phyloP scores from a whole-genome alignment of 495 filamentous ascomycete genomes.

The Coniosporium apollinis region DNA sequence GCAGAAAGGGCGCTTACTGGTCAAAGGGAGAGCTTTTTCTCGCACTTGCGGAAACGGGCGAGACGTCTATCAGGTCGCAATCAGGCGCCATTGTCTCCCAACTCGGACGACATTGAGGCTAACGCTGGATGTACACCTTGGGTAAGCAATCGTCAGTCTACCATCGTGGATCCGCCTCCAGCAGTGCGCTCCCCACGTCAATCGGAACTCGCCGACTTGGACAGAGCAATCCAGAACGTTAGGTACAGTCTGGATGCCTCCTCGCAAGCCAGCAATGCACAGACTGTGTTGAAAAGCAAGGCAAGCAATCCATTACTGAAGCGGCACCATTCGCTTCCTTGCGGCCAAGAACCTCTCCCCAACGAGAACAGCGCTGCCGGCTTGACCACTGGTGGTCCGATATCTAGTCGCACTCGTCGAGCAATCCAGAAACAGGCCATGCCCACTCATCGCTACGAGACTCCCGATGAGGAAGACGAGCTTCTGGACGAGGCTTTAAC shows the following conservation, averaged over 20 bases:
- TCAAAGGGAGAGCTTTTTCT: slow-evolving; percentile 93
- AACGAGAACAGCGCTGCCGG: slow-evolving; percentile 42
- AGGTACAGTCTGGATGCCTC: slow-evolving; percentile 45
- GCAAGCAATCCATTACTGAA: slow-evolving; percentile 30
- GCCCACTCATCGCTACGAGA: slow-evolving; percentile 68
- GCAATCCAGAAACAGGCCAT: slow-evolving; percentile 61
- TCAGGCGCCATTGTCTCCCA: slow-evolving; percentile 55
- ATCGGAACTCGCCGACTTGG: slow-evolving; percentile 49
- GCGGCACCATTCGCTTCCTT: slow-evolving; percentile 61
- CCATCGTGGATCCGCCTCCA: slow-evolving; percentile 48
- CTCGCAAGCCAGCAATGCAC: slow-evolving; percentile 19
- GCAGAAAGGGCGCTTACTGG: slow-evolving; percentile 83
- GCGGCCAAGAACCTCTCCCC: slow-evolving; percentile 43
- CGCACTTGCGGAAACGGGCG: slow-evolving; percentile 86
- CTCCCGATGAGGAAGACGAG: slow-evolving; percentile 92
- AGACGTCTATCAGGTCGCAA: slow-evolving; percentile 82
- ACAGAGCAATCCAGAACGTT: slow-evolving; percentile 60
- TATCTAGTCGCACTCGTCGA: slow-evolving; percentile 71
- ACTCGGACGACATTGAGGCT: slow-evolving; percentile 72
- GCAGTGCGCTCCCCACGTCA: slow-evolving; percentile 13
- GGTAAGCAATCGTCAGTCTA: slow-evolving; percentile 66
- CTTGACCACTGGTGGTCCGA: slow-evolving; percentile 33
- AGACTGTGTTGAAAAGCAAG: slow-evolving; percentile 10
- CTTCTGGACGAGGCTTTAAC: slow-evolving; percentile 68
- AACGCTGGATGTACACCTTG: slow-evolving; percentile 84